Conservation (phyloP, 1,284 basidiomycete genomes). For the Neotropicomus parvogracilis region DNA sequence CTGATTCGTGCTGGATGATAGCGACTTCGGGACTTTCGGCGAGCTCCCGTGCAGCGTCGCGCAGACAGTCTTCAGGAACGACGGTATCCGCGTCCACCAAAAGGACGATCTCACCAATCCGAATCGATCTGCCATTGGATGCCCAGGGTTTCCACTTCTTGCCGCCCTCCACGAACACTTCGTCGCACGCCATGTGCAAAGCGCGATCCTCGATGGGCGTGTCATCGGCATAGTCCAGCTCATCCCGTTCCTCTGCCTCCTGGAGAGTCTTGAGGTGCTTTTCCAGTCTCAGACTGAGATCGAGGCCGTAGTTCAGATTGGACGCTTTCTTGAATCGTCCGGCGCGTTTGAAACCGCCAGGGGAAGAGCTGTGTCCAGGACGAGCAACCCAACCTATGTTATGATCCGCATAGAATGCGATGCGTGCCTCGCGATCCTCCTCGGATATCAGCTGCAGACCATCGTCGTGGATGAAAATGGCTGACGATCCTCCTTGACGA, state of each 20-base stretch:
- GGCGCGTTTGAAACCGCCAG: slow-evolving; percentile 66
- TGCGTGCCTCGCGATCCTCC: slow-evolving; percentile 61
- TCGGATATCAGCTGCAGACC: slow-evolving; percentile 62
- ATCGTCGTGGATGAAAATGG: slow-evolving; percentile 77
- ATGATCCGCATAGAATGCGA: slow-evolving; percentile 75
- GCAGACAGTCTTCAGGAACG: slow-evolving; percentile 81
- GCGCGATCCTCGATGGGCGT: slow-evolving; percentile 64
- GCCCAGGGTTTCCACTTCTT: slow-evolving; percentile 67
- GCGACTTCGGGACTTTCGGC: slow-evolving; percentile 62
- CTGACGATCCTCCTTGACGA: slow-evolving; percentile 73
- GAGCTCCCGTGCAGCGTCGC: slow-evolving; percentile 80
- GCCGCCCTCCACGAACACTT: slow-evolving; percentile 57
- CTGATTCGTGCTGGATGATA: slow-evolving; percentile 81
- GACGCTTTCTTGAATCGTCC: slow-evolving; percentile 89
- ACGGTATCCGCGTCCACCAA: slow-evolving; percentile 81
- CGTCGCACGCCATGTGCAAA: slow-evolving; percentile 62
- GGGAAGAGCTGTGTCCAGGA: slow-evolving; percentile 47
- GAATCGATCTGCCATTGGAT: slow-evolving; percentile 52
- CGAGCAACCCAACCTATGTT: slow-evolving; percentile 85
- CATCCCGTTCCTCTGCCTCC: slow-evolving; percentile 37
- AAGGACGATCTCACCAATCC: slow-evolving; percentile 65
- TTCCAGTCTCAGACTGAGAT: slow-evolving; percentile 60
- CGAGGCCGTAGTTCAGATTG: slow-evolving; percentile 83
- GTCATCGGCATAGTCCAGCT: slow-evolving; percentile 26
- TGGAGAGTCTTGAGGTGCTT: slow-evolving; percentile 59